Percentiles rank a stretch among this genome's conserved stretches.
Conservation (phyloP, 2,329 filamentous ascomycete species). For the Pseudogymnoascus sp. region DNA sequence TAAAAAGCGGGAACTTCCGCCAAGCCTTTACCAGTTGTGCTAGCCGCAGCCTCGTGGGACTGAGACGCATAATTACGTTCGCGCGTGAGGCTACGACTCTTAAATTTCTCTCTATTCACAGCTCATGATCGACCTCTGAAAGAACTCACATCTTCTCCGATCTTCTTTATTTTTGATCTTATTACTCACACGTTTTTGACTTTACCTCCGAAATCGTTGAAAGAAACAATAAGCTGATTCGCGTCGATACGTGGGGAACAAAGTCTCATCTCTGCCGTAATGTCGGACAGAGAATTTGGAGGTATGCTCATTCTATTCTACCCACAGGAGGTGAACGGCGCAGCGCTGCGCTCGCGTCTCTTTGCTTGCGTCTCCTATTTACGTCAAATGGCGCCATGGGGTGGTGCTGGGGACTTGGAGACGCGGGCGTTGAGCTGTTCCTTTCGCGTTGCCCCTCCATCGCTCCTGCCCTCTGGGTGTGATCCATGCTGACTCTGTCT, state of each 20-base stretch:
- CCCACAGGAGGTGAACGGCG: neutral
- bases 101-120: neutral
- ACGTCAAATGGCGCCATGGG: neutral
- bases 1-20: slow-evolving; percentile 8
- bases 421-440: neutral
- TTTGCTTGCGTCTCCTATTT: neutral
- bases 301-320: slow-evolving; percentile 35
- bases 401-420: neutral
- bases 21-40: slow-evolving; percentile 2
- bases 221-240: slow-evolving; percentile 5
- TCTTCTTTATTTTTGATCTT: neutral
- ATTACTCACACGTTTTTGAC: neutral
- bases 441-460: neutral
- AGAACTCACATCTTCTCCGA: neutral
- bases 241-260: slow-evolving; percentile 4
- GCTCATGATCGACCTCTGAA: neutral
- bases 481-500: neutral
- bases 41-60: slow-evolving; percentile 1
- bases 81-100: slow-evolving; percentile 6
- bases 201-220: neutral
- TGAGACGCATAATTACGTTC: neutral
- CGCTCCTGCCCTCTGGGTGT: neutral
- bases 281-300: slow-evolving; percentile 60
- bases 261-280: slow-evolving; percentile 23
- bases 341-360: neutral